Evolutionary conservation across 768 basidiomycete species (phyloP), one percentile per base, ranked within the genome.

Genomic region (Kockovaella imperatae): DNA sequence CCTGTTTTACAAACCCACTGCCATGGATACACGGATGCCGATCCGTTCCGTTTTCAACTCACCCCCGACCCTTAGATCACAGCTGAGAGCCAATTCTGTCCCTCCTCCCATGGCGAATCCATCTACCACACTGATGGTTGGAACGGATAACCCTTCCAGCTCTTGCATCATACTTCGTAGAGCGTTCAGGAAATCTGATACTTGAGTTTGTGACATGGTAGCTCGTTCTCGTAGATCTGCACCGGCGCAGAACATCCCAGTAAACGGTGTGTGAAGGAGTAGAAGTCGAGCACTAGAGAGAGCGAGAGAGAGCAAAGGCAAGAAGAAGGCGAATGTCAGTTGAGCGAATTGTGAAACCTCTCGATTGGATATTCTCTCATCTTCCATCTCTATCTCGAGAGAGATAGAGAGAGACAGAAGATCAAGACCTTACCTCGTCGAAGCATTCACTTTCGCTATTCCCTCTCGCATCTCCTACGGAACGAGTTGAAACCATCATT

Each of bases 21-120:
- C 18, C 13, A 20, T 6, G 26, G 17, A 20, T 10, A 32, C 6
- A 6, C 4, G 21, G 17, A 8, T 35, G 35, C 18, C 24, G 25
- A 18, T 13, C 31, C 17, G 35, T n/a, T 5, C n/a, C n/a, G 30
- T 5, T 8, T 3, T 30, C 42, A 31, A 71, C 76, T 49, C 70
- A 88, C 89, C 86, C 51, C 84, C 89, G 23, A 93, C 82, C 28
- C 90, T 80, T 61, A 96, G 71, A 74, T 96, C 90, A 72, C 88
- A 93, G 2, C 87, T 84, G 45, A 96, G 76, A 49, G 83, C 78
- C 49, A 95, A 71, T 70, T 96, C 90, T 24, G 90, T 76, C 1
- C 90, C 90, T n/a, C 90, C 90, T 8, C 90, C 90, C 0, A 96
- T 76, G 7, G 90, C 90, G 17, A 86, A 87, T 0, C 90, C 90